Evolutionary conservation across 2,329 filamentous ascomycete species (phyloP).

Genomic region (Sclerotinia minor): DNA sequence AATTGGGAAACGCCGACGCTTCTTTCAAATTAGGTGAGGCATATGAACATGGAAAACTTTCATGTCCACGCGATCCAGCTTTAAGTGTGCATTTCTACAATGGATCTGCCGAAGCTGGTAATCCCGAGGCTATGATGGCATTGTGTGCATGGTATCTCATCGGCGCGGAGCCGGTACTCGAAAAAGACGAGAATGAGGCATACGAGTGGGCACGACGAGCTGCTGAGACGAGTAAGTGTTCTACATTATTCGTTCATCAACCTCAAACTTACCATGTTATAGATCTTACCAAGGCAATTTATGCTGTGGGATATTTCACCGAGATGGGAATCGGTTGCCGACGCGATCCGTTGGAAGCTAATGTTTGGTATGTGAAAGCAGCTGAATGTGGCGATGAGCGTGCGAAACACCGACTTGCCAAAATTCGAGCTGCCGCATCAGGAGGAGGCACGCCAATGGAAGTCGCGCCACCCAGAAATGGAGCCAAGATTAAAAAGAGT

Average conservation of each 20-base stretch:
- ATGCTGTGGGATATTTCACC: constrained; percentile 94
- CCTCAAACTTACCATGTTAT: constrained; percentile 26
- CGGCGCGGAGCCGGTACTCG: constrained; percentile 84
- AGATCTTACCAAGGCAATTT: constrained; percentile 67
- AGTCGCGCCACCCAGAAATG: constrained; percentile 36
- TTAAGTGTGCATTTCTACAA: constrained; percentile 98
- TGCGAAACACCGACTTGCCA: constrained; percentile 80
- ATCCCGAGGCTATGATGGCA: constrained; percentile 93
- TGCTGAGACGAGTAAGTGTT: constrained; percentile 74
- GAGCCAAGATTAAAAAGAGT: constrained; percentile 38
- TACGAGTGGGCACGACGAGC: constrained; percentile 93
- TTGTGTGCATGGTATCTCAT: constrained; percentile 98
- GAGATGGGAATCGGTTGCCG: constrained; percentile 98
- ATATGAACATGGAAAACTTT: constrained; percentile 87
- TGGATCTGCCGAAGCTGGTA: constrained; percentile 78
- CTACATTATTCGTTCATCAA: neutral
- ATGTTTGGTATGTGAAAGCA: constrained; percentile 97
- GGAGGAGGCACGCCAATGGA: constrained; percentile 42
- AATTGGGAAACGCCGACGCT: constrained; percentile 84
- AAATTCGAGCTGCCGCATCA: constrained; percentile 80
- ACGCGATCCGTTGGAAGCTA: constrained; percentile 91
- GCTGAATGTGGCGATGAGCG: constrained; percentile 89
- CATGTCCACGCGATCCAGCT: constrained; percentile 86
- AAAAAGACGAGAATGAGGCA: constrained; percentile 93
- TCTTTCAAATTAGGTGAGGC: constrained; percentile 90